A percentile compares a stretch with the other conserved stretches of the same genome.
Evolutionary conservation across 257 asterid genomes (phyloP).

Genomic region (Primulina eburnea): DNA sequence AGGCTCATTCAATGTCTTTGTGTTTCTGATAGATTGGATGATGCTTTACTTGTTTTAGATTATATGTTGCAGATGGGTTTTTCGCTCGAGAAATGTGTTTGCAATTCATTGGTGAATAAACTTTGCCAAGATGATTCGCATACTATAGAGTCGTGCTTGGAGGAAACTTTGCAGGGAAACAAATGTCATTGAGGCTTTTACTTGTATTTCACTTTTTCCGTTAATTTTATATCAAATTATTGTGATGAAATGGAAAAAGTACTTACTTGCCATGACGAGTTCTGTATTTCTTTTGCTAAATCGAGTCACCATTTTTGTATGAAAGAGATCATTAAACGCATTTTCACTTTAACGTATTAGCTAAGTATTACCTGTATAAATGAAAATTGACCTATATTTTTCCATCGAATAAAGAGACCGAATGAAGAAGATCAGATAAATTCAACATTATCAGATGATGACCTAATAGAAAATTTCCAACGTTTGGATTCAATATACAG

Average conservation of each 20-base stretch:
- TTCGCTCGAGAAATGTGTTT: slow-evolving; percentile 29
- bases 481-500: slow-evolving; percentile 44
- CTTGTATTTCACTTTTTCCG: neutral
- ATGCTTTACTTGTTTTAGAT: slow-evolving; percentile 33
- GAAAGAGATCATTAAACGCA: too few relatives aligned
- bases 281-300: too few relatives aligned
- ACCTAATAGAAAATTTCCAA: slow-evolving; percentile 57
- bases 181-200: slow-evolving; percentile 2
- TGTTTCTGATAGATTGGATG: slow-evolving; percentile 34
- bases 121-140: slow-evolving; percentile 40
- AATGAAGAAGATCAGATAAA: slow-evolving; percentile 51
- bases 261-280: neutral
- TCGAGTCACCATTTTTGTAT: neutral
- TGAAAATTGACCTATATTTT: neutral
- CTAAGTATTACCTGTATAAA: neutral
- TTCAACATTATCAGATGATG: slow-evolving; percentile 53
- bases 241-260: neutral
- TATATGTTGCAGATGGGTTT: slow-evolving; percentile 55
- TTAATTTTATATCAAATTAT: neutral
- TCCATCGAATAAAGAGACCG: neutral
- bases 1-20: slow-evolving; percentile 39
- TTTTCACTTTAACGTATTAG: too few relatives aligned
- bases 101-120: slow-evolving; percentile 27
- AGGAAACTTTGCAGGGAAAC: slow-evolving; percentile 24
- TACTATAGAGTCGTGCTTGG: slow-evolving; percentile 24